Evolutionary conservation across 495 filamentous ascomycete species (phyloP), one percentile per base, ranked within the genome.

Genomic region (Stereocaulon alpinum): DNA sequence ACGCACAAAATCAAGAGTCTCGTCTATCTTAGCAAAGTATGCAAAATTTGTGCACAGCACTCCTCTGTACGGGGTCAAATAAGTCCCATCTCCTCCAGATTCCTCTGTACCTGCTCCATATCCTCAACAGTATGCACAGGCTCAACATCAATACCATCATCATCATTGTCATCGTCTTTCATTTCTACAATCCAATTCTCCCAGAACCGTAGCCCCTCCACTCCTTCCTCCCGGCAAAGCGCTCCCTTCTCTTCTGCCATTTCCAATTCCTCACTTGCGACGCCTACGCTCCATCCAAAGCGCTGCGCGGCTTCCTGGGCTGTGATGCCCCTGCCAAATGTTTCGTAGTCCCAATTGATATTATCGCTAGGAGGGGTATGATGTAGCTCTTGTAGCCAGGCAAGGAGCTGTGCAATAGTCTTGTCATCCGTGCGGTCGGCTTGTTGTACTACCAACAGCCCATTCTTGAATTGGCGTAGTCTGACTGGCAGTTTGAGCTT

Each of bases 251-350:
- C 88, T 69, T 90, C 91, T 6, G 93, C 93, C 93, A 97, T 96
- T 71, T 96, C 91, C 34, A 99, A 72, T 70, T 97, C 94, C 68
- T 97, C 94, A 55, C 82, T 84, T 4, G 93, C 94, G 22, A 99
- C 93, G n/a, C 94, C 94, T 17, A 99, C 86, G 69, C 93, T 97
- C 93, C 93, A 99, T 24, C 91, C 89, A 73, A 99, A 99, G 52
- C 80, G 78, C 71, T 95, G 89, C 0, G 93, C 93, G 0, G 82
- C 81, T 68, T 96, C 91, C 64, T 92, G 86, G 9, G 91, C 90
- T 5, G 90, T 97, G 27, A 99, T 83, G 5, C 91, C 88, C 43
- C 83, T 78, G 2, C 92, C 94, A 68, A 87, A 94, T 24, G 74
- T 58, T 20, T 71, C 76, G 86, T 87, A 89, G 65, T 89, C 85